These are phyloP conservation scores for Botrytis cinerea DNA, from an alignment of 2,329 filamentous ascomycete genomes.

Conservation along the genomic window DNA sequence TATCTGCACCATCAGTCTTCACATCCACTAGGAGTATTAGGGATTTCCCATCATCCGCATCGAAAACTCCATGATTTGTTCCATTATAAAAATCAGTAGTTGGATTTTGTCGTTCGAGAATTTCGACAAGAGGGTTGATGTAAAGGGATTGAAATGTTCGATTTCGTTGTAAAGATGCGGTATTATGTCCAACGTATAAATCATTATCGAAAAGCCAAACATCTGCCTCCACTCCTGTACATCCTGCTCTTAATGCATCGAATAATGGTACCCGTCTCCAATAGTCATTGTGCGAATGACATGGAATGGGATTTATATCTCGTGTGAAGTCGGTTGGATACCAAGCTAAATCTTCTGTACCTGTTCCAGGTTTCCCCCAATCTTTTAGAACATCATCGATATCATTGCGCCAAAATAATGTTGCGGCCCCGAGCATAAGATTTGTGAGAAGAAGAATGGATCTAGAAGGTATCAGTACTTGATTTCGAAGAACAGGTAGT, in stretches of 20 bases:
- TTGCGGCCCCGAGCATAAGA: constrained; percentile 41
- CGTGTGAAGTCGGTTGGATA: constrained; percentile 55
- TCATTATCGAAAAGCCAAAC: constrained; percentile 62
- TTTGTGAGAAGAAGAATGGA: constrained; percentile 42
- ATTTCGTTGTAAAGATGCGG: constrained; percentile 52
- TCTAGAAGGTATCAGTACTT: constrained; percentile 30
- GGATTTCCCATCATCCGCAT: constrained; percentile 53
- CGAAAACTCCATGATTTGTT: constrained; percentile 57
- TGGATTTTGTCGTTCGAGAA: constrained; percentile 57
- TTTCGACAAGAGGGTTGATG: constrained; percentile 60
- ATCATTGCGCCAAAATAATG: constrained; percentile 38
- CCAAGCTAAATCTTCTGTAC: constrained; percentile 46
- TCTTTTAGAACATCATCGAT: constrained; percentile 40
- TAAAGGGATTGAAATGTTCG: constrained; percentile 65
- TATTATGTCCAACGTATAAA: constrained; percentile 65
- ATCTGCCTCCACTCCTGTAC: constrained; percentile 67
- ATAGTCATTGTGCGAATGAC: constrained; percentile 73
- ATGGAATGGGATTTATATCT: constrained; percentile 56
- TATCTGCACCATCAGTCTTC: constrained; percentile 58
- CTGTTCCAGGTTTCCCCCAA: constrained; percentile 46
- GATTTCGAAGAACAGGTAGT: neutral
- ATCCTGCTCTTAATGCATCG: constrained; percentile 60
- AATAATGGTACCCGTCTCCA: constrained; percentile 64
- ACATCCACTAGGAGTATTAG: constrained; percentile 69
- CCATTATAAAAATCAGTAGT: constrained; percentile 49